Base-by-base conservation (phyloP, 192 early-diverging fungal species). In the Rhizoclosmatium globosum region DNA sequence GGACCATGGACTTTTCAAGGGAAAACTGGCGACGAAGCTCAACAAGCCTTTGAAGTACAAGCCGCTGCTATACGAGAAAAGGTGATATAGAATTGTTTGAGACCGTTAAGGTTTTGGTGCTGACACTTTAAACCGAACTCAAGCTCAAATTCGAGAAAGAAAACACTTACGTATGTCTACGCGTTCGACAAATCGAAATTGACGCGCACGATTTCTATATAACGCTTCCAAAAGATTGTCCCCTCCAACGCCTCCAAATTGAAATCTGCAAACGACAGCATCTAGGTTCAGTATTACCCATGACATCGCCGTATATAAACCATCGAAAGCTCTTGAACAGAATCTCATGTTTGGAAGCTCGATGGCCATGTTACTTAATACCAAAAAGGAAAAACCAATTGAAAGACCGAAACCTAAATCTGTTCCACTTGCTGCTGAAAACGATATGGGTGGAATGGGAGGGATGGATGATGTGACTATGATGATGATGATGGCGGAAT, bases 161-260 rank as follows among this genome's bases (percentile, higher is more conserved):
- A 43, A n/a, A 79, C 62, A 50, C 70, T 13, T 43, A 47, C 44
- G 79, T 81, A 23, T 58, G 65, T 19, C 58, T 81, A 15, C 72
- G 68, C 21, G 76, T 78, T 38, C 75, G 76, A n/a, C 75, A 82
- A 64, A 62, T 78, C 44, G 76, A 71, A 38, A 78, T 78, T 23
- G 76, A 78, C 1, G 39, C 56, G n/a, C 81, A 73, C 64, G 81
- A 74, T 23, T 64, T 78, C 23, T 59, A 74, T 38, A 56, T 82
- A 6, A 75, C 64, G 0, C 58, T 81, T 21, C 66, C 72, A 9
- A 81, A 81, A 58, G 59, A 46, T 9, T 17, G 65, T 38, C 59
- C 73, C n/a, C 38, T 81, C 4, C 17, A 58, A 17, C 64, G 79
- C 3, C 38, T 81, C 68, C 79, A 81, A 47, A 43, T 38, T 46